These are phyloP conservation scores for Penicillium sp. DNA, from an alignment of 2,329 filamentous ascomycete genomes.

Conservation along the genomic window DNA sequence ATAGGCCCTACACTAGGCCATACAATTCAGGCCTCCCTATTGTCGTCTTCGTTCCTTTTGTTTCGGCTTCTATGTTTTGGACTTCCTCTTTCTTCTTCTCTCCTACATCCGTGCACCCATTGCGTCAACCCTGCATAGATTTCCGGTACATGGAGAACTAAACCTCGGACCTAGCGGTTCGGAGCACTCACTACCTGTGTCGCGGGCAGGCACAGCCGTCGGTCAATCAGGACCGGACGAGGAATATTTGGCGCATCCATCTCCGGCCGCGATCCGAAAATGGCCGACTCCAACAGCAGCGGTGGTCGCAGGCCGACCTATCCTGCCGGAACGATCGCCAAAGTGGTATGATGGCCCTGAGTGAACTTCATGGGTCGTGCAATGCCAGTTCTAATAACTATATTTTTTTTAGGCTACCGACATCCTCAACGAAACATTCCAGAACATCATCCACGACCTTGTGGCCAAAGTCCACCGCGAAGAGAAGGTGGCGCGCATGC, in stretches of 20 bases:
- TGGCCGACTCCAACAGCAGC: slow-evolving; percentile 28
- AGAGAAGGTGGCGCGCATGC: slow-evolving; percentile 54
- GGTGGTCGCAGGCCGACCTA: slow-evolving; percentile 22
- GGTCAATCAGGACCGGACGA: slow-evolving; percentile 12
- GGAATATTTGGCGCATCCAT: slow-evolving; percentile 5
- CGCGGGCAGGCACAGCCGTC: slow-evolving; percentile 18
- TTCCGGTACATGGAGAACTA: slow-evolving; percentile 23
- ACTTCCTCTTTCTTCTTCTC: slow-evolving; percentile 7
- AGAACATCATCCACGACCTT: slow-evolving; percentile 53
- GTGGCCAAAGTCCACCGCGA: slow-evolving; percentile 51
- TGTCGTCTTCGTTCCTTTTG: neutral
- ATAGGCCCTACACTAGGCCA: slow-evolving; percentile 1
- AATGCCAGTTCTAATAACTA: neutral
- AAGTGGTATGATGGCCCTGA: slow-evolving; percentile 29
- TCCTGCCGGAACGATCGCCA: slow-evolving; percentile 34
- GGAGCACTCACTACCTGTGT: slow-evolving; percentile 19
- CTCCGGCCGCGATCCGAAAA: slow-evolving; percentile 18
- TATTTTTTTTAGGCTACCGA: slow-evolving; percentile 17
- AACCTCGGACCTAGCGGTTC: slow-evolving; percentile 15
- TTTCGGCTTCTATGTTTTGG: slow-evolving; percentile 12
- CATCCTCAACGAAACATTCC: slow-evolving; percentile 50
- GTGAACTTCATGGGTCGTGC: neutral
- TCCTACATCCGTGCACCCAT: slow-evolving; percentile 10
- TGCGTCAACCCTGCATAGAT: slow-evolving; percentile 17
- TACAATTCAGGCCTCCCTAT: neutral